Evolutionary conservation across 2,329 filamentous ascomycete genomes (phyloP), one percentile per base, ranked within the genome.

Genomic region (Colletotrichum somersetense): DNA sequence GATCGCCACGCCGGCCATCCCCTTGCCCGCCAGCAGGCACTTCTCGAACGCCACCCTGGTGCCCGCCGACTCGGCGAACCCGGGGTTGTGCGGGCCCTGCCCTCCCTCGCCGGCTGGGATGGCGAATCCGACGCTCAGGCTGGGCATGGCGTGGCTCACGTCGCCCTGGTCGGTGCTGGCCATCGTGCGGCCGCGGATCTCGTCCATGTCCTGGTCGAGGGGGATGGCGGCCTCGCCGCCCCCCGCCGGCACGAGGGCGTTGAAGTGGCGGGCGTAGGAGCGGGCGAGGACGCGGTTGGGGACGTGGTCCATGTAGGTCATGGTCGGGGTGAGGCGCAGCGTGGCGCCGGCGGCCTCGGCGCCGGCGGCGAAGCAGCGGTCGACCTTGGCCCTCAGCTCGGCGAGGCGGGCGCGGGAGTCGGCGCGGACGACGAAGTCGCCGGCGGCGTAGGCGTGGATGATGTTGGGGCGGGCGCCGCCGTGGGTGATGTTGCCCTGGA

Each of bases 91-190:
- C 23, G 75, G 75, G 11, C 69, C 74, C 5, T 75, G 75, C 8
- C 48, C 55, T 2, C 67, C 62, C 11, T 53, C 50, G 8, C 75
- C 83, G 3, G 87, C 83, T 20, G 79, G 80, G 69, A 90, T 88
- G 35, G 82, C 81, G 75, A 89, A 90, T 8, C 85, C 84, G 1
- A 83, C 81, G 67, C 83, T 87, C 48, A 91, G 77, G 65, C 85
- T 88, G 50, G 89, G 89, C 81, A 90, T 84, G 1, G 83, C 86
- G 75, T 90, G 86, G 74, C 86, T 89, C 66, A 91, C 78, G 73
- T 91, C 84, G 0, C 89, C 89, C 79, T 90, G 88, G 76, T 91
- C 89, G 0, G 88, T 89, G 74, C 86, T 89, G 5, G 88, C 88
- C 75, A 82, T 84, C n/a, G 84, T 85, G 33, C 79, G 76, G 0